A percentile compares a stretch with the other conserved stretches of the same genome.
These are phyloP conservation scores for Penicillium argentinense DNA, from an alignment of 495 filamentous ascomycete species.

Conservation along the genomic window DNA sequence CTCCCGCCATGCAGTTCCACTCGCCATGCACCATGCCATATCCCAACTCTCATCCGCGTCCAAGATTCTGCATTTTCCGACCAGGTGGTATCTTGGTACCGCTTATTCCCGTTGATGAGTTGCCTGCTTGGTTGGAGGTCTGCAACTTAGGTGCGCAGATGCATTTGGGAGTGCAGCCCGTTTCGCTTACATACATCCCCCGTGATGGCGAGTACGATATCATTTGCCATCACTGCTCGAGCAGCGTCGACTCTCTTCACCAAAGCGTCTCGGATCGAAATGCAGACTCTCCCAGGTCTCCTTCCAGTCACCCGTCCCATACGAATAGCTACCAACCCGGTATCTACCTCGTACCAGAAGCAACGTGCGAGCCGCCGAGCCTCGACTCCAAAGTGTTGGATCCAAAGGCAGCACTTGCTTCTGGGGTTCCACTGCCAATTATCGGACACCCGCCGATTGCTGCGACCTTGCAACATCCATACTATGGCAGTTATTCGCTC, in stretches of 20 bases:
- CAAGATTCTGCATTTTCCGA: slow-evolving; percentile 37
- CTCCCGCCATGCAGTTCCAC: too few species aligned
- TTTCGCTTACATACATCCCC: slow-evolving; percentile 19
- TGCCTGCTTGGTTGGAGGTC: slow-evolving; percentile 38
- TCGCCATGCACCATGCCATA: too few species aligned
- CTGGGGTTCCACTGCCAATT: background rate
- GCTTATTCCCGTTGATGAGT: slow-evolving; percentile 38
- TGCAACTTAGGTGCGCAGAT: slow-evolving; percentile 22
- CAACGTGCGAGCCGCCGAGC: background rate
- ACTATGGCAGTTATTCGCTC: slow-evolving; percentile 13
- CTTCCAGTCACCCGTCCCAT: slow-evolving; percentile 1
- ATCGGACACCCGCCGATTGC: slow-evolving; percentile 19
- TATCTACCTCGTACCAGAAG: background rate
- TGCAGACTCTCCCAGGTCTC: slow-evolving; percentile 7
- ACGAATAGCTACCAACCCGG: slow-evolving; percentile 11
- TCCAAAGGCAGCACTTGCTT: too few species aligned
- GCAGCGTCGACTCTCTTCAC: slow-evolving; percentile 28
- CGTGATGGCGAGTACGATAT: slow-evolving; percentile 41
- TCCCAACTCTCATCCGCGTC: slow-evolving; percentile 22
- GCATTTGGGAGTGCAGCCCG: slow-evolving; percentile 23
- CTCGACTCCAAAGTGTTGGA: background rate
- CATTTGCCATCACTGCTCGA: slow-evolving; percentile 35
- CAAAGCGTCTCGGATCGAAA: slow-evolving; percentile 30
- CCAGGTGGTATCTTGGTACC: slow-evolving; percentile 27
- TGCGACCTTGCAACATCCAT: slow-evolving; percentile 15